Conservation (phyloP, 805 yeast species). For the Ogataea parapolymorpha region DNA sequence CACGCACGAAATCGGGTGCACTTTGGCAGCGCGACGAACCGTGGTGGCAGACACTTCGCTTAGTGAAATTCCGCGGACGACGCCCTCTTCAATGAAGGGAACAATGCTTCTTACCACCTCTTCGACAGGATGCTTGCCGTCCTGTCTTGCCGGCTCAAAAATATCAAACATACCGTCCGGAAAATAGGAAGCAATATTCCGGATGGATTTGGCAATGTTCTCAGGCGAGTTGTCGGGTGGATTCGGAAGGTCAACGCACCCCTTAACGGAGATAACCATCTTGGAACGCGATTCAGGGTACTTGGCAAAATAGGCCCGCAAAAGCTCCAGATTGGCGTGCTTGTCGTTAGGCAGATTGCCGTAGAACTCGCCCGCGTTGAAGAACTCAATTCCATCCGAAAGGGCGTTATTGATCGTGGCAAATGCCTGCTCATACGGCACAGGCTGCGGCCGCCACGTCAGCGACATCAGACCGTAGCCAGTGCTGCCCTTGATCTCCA, state of each 20-base stretch:
- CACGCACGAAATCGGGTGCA: constrained; percentile 59
- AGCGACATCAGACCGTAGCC: constrained; percentile 85
- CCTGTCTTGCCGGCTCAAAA: constrained; percentile 74
- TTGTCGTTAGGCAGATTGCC: constrained; percentile 45
- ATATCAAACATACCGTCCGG: constrained; percentile 46
- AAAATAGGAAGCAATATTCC: constrained; percentile 37
- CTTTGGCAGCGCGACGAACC: constrained; percentile 53
- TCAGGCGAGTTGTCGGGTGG: constrained; percentile 51
- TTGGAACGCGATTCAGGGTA: constrained; percentile 55
- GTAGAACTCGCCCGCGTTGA: constrained; percentile 80
- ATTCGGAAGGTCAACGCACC: constrained; percentile 41
- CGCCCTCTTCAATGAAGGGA: constrained; percentile 59
- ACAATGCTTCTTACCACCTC: constrained; percentile 55
- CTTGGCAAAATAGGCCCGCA: constrained; percentile 54
- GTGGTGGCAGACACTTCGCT: constrained; percentile 69
- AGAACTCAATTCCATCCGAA: constrained; percentile 44
- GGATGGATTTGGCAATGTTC: constrained; percentile 46
- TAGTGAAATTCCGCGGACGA: constrained; percentile 66
- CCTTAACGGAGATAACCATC: constrained; percentile 65
- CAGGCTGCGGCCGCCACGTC: constrained; percentile 64
- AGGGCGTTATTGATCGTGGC: constrained; percentile 52
- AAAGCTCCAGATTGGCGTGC: constrained; percentile 49
- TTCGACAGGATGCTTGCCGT: constrained; percentile 51
- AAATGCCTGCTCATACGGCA: constrained; percentile 51
- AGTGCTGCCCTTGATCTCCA: constrained; percentile 22